Base-by-base conservation (phyloP, 2,329 filamentous ascomycete genomes). In the Rugonectria rugulosa region DNA sequence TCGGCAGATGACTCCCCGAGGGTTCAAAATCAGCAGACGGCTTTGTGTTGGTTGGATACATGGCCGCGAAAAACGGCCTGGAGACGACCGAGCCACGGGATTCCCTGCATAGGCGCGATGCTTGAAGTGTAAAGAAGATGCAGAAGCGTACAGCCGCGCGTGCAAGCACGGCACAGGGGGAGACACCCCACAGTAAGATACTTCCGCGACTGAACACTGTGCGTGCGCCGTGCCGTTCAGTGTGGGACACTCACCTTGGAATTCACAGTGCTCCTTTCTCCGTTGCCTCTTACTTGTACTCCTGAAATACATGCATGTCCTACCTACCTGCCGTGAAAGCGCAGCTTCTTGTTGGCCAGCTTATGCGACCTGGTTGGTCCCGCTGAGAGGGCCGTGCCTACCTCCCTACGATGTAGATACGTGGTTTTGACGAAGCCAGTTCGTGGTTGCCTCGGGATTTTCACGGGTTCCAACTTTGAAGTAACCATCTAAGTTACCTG, bases 121-220 rank as follows among this genome's bases (percentile, higher is more conserved):
- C 50, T 51, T 57, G 37, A 46, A 38, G 43, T 53, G 53, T 57
- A 57, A 62, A 66, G 41, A 54, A 57, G 53, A 53, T 56, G 51
- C 51, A 62, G 56, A 50, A 42, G 38, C 46, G 64, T 57, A 66
- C 64, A 66, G 63, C 63, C 65, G 65, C 65, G 57, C 56, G 61
- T 62, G 58, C 64, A 58, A 56, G 53, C 53, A 63, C 51, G 49
- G 53, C 45, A 43, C 54, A 61, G 46, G 64, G 64, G 23, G 31
- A 42, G 52, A 41, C 46, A 57, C 49, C 57, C 63, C 65, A 65
- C 59, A 45, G 53, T 56, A 32, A 48, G 38, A 53, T 53, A 34
- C 38, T 53, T 36, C 23, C 38, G 36, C 54, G 24, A 15, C 37
- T 20, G n/a, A n/a, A 42, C 59, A 67, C 64, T 67, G 64, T 67